These are phyloP conservation scores for Candida hispaniensis DNA, from an alignment of 805 yeast species.

Conservation along the genomic window DNA sequence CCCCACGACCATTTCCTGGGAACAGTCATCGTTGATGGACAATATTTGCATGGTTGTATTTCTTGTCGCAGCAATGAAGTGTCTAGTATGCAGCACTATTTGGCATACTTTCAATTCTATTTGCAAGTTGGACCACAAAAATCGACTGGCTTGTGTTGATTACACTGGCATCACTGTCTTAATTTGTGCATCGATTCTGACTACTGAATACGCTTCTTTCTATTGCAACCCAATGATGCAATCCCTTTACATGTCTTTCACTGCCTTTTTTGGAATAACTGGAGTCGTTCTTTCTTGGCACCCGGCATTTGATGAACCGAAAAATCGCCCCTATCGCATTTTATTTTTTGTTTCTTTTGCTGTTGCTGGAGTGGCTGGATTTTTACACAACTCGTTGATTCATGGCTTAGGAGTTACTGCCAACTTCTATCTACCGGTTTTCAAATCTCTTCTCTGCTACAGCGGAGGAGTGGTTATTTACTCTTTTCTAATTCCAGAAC, in stretches of 20 bases:
- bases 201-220: constrained; percentile 74
- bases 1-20: constrained; percentile 44
- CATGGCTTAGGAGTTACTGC: constrained; percentile 48
- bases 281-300: constrained; percentile 85
- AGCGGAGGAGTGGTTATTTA: constrained; percentile 75
- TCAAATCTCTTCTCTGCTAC: constrained; percentile 65
- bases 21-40: constrained; percentile 28
- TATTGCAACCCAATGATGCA: constrained; percentile 45
- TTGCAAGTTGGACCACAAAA: constrained; percentile 48
- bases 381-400: constrained; percentile 41
- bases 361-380: constrained; percentile 59
- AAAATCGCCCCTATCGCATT: constrained; percentile 68
- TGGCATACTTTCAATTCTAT: constrained; percentile 92
- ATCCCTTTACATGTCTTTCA: constrained; percentile 44
- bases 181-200: constrained; percentile 78
- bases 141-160: constrained; percentile 83
- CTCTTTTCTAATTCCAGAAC: constrained; percentile 81
- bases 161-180: constrained; percentile 88
- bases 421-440: constrained; percentile 52
- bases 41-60: constrained; percentile 51
- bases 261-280: constrained; percentile 52
- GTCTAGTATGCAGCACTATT: constrained; percentile 64
- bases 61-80: constrained; percentile 60
- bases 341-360: constrained; percentile 72
- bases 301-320: constrained; percentile 83